Conservation (phyloP, 108 stramenopile genomes). For the Stephanodiscus triporus region DNA sequence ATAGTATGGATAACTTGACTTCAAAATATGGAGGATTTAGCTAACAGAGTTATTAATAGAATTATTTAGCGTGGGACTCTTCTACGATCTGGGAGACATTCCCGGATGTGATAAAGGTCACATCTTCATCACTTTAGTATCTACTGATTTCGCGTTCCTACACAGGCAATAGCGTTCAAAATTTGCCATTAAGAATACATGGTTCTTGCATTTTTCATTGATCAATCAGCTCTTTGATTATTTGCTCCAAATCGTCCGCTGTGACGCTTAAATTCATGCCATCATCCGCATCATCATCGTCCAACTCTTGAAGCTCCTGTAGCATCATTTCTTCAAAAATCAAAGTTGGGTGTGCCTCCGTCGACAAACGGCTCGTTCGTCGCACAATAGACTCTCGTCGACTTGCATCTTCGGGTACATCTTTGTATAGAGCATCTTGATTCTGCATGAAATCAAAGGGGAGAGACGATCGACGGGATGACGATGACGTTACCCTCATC, state of each 20-base stretch:
- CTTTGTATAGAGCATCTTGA: background rate
- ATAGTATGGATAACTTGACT: too few relatives aligned
- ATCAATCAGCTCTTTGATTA: background rate
- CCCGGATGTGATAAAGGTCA: too few relatives aligned
- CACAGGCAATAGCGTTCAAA: too few relatives aligned
- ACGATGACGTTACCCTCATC: background rate
- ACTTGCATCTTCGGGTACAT: background rate
- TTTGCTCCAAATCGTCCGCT: background rate
- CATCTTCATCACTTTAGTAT: too few relatives aligned
- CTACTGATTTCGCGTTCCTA: too few relatives aligned
- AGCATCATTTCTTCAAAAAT: constrained; percentile 2
- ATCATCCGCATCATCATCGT: background rate
- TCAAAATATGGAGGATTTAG: too few relatives aligned
- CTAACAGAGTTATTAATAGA: too few relatives aligned
- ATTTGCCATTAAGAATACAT: too few relatives aligned
- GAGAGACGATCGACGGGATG: background rate
- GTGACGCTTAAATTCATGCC: background rate
- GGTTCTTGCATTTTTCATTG: too few relatives aligned
- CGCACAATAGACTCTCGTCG: background rate
- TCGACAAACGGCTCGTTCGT: constrained; percentile 1
- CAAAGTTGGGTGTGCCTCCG: constrained; percentile 4
- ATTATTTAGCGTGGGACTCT: too few relatives aligned
- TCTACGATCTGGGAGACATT: too few relatives aligned
- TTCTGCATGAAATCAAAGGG: background rate
- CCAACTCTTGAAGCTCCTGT: background rate